Evolutionary conservation across 148 eudicot species (phyloP).

Genomic region (Rhododendron mucronatum): DNA sequence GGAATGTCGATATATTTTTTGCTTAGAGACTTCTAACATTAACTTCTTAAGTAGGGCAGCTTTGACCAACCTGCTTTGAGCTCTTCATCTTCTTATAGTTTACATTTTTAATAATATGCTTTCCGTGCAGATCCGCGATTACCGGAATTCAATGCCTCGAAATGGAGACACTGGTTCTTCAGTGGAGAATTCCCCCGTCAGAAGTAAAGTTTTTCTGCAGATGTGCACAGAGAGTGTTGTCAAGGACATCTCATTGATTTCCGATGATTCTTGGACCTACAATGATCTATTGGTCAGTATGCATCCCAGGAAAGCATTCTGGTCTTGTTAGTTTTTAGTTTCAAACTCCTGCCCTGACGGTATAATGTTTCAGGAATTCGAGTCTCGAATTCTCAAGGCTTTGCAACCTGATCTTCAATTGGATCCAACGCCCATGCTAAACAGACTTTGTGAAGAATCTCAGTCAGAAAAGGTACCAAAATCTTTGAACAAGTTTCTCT

Average conservation of each 20-base stretch:
- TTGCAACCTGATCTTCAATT: slow-evolving; percentile 13
- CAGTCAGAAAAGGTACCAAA: slow-evolving; percentile 2
- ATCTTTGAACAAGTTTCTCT: not conserved
- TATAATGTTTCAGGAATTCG: slow-evolving; percentile 12
- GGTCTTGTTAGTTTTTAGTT: not conserved
- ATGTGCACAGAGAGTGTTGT: slow-evolving; percentile 14
- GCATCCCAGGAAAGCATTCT: not conserved
- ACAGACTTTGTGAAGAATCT: not conserved
- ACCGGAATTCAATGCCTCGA: not conserved
- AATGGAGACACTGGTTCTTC: not conserved
- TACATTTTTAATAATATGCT: not conserved
- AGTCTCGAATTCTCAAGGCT: slow-evolving; percentile 11
- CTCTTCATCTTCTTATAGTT: not conserved
- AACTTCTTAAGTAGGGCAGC: not conserved
- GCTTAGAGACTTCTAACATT: not conserved
- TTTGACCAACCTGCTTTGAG: not conserved
- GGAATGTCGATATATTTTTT: not conserved
- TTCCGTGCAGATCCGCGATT: slow-evolving; percentile 11
- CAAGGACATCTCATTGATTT: slow-evolving; percentile 6
- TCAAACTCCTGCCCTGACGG: not conserved
- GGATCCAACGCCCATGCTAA: slow-evolving; percentile 10
- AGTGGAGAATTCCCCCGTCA: not conserved
- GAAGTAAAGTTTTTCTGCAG: slow-evolving; percentile 6
- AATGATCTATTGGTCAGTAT: slow-evolving; percentile 13
- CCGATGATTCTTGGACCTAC: slow-evolving; percentile 17